Evolutionary conservation across 2,329 filamentous ascomycete genomes (phyloP).

Genomic region (Sporothrix schenckii): DNA sequence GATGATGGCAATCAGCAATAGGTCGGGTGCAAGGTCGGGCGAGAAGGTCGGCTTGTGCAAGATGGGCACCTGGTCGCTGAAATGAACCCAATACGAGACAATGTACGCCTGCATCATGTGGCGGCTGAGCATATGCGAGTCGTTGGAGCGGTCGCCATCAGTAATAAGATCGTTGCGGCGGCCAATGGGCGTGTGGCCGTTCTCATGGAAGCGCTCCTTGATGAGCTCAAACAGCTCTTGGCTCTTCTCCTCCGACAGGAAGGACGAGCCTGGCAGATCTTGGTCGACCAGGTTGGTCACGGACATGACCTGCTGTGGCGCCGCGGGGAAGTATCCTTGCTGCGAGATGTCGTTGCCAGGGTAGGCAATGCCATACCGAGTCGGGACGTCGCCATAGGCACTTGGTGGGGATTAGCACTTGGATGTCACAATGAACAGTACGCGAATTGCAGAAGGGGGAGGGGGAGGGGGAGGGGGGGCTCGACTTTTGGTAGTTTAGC

Average conservation of each 20-base stretch:
- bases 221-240: constrained; percentile 82
- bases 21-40: constrained; percentile 80
- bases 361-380: constrained; percentile 55
- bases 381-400: constrained; percentile 58
- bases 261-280: constrained; percentile 74
- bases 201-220: constrained; percentile 77
- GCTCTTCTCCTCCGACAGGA: constrained; percentile 85
- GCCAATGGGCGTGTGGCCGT: constrained; percentile 71
- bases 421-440: too few relatives aligned
- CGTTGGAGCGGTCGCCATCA: constrained; percentile 72
- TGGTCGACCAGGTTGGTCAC: constrained; percentile 84
- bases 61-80: constrained; percentile 92
- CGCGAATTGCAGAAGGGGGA: too few relatives aligned
- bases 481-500: constrained; percentile 56
- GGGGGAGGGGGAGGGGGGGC: constrained; percentile 39
- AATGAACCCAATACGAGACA: constrained; percentile 90
- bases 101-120: constrained; percentile 97
- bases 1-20: constrained; percentile 86
- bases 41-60: constrained; percentile 93
- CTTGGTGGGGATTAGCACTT: not conserved
- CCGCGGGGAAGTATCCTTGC: constrained; percentile 60
- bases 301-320: constrained; percentile 80
- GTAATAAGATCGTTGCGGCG: constrained; percentile 76
- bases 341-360: constrained; percentile 52
- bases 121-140: constrained; percentile 72